Evolutionary conservation across 2,329 filamentous ascomycete species (phyloP), one percentile per base, ranked within the genome.

Genomic region (Zymoseptoria ardabiliae): DNA sequence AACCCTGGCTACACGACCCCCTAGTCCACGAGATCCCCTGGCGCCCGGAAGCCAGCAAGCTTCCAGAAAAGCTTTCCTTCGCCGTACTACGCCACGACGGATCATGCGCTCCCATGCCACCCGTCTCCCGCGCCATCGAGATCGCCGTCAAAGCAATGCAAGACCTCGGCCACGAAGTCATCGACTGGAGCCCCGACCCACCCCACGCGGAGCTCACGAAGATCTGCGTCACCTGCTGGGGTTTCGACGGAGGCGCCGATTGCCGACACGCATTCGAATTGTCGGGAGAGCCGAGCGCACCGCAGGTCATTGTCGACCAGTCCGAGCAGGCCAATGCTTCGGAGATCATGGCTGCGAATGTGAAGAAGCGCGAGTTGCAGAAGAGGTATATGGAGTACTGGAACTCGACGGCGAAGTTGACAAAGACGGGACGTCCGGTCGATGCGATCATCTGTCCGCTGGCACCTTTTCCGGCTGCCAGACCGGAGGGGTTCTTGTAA

Each of bases 1-100:
- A 83, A 56, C 87, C 87, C 0, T 90, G 87, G 88, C 72, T 84
- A 1, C 74, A 82, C 63, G 87, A 90, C 69, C 86, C 87, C 0
- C 73, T 85, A 0, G 84, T 86, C 0, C 73, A 84, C 49, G 84
- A 87, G 20, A 76, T 90, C 0, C 87, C 86, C 0, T 90, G 86
- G 81, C 79, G 85, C 2, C 72, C 79, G 22, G 76, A 81, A 2
- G 67, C 72, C 13, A 70, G 75, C 28, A 69, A 79, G 1, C 54
- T 69, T 19, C 53, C 57, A 5, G 57, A 64, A 17, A 65, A 63
- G n/a, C 74, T 88, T 19, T 75, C 78, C 3, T 81, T 88, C 65
- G 85, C 77, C 0, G 71, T 87, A 0, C 68, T 85, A 49, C 77
- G 72, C 60, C 74, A 79, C 10, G 82, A 88, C 65, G 79, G 78